These are phyloP conservation scores for Globisporangium recalcitrans DNA, from an alignment of 352 stramenopile species.

Conservation along the genomic window DNA sequence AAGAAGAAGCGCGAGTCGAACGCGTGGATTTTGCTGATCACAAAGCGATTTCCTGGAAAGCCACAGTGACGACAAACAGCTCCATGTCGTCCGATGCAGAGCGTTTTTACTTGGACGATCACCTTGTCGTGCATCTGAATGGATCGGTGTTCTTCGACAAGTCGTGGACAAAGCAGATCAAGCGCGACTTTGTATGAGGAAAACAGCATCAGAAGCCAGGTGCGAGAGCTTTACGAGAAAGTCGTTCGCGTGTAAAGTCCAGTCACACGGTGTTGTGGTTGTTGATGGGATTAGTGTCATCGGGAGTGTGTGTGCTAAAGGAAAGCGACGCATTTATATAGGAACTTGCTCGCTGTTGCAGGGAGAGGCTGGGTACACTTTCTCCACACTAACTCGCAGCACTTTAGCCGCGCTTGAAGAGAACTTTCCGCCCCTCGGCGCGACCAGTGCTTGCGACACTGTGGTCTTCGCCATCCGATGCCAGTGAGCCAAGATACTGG, in stretches of 20 bases:
- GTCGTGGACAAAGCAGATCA: conserved; percentile 31
- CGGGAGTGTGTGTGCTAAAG: too few relatives aligned
- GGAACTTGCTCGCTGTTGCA: too few relatives aligned
- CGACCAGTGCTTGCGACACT: neutral
- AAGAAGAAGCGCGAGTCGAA: conserved; percentile 14
- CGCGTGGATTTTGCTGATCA: conserved; percentile 29
- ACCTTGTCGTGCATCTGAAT: conserved; percentile 31
- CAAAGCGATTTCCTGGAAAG: conserved; percentile 28
- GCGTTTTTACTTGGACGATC: conserved; percentile 32
- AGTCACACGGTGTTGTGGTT: too few relatives aligned
- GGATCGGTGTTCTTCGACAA: conserved; percentile 35
- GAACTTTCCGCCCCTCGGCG: neutral
- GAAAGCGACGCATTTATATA: too few relatives aligned
- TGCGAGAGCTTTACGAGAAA: too few relatives aligned
- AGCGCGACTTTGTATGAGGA: conserved; percentile 28
- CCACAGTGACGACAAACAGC: conserved; percentile 37
- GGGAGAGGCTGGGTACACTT: too few relatives aligned
- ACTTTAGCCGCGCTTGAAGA: neutral
- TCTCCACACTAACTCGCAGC: neutral
- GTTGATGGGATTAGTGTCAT: too few relatives aligned
- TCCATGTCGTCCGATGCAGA: conserved; percentile 33
- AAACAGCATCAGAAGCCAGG: neutral
- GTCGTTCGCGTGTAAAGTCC: too few relatives aligned
- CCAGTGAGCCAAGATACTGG: neutral
- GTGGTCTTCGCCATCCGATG: conserved; percentile 5